Base-by-base conservation (phyloP, 345 rosid genomes). In the Brassica carinata region DNA sequence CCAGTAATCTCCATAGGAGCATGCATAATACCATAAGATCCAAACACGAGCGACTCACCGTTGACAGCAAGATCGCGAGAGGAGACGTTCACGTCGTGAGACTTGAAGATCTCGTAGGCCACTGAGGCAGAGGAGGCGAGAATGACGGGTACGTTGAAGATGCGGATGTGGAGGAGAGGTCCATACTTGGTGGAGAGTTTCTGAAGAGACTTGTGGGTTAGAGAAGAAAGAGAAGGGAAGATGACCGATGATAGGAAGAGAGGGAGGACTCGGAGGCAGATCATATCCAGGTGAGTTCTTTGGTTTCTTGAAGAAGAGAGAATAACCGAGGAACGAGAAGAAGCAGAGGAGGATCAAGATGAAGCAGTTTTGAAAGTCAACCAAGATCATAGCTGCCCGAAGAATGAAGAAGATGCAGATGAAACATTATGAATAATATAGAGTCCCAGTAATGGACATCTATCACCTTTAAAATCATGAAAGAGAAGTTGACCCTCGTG, bases 1-100 rank as follows among this genome's bases (percentile, higher is more conserved):
- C 77, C 77, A 78, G 58, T 78, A 58, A 18, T 78, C 77, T 34
- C 77, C 82, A 55, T 65, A 38, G 1, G 45, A 23, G 82, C 51
- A 1, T 10, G 13, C 43, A 64, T 0, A 9, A 78, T 34, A 29
- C 82, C 43, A 0, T 1, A 55, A 64, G 82, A 55, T 51, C 82
- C 77, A 3, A 40, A 38, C 5, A 59, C 14, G 14, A 72, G 63
- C 1, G 77, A 73, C 5, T 71, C 76, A 2, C 53, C 43, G 19
- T 33, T 36, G 1, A 66, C 30, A 34, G 59, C 13, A 8, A 5
- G 1, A 14, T 45, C 58, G 2, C 82, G 82, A 4, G 57, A 33
- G 0, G 77, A 53, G 31, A 78, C 14, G 55, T 26, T 78, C 18
- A 18, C 4, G 40, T 78, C 82, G 1, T 78, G 77, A 0, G 66